phyloP scores from a whole-genome alignment of 2,329 filamentous ascomycete species.

The Fusarium chlamydosporum region DNA sequence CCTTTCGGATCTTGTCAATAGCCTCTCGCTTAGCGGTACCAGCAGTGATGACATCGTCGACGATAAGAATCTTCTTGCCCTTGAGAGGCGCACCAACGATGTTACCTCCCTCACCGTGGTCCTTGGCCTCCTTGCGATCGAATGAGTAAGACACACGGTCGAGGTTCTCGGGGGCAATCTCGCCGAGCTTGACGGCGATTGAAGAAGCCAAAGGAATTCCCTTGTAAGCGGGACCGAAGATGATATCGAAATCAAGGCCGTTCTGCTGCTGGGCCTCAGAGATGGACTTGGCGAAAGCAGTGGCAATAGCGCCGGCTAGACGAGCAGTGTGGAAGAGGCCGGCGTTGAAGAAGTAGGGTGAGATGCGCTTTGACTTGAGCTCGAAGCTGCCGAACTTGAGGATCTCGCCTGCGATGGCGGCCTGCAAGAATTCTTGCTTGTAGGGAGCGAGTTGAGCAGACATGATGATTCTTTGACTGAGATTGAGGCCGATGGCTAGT shows the following conservation, averaged over 20 bases:
- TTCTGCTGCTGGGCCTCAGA: constrained; percentile 61
- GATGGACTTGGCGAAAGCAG: constrained; percentile 82
- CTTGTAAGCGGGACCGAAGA: constrained; percentile 97
- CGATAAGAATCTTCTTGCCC: constrained; percentile 87
- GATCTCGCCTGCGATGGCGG: constrained; percentile 76
- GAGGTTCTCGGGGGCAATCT: constrained; percentile 76
- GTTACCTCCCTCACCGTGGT: constrained; percentile 92
- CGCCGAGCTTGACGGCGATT: constrained; percentile 80
- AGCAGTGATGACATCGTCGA: constrained; percentile 97
- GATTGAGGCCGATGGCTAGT: not conserved
- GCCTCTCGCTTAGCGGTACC: constrained; percentile 95
- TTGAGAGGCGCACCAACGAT: constrained; percentile 90
- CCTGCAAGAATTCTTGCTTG: constrained; percentile 80
- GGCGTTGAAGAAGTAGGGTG: constrained; percentile 98
- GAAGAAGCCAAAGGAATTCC: constrained; percentile 91
- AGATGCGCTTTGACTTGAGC: constrained; percentile 91
- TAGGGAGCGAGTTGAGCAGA: constrained; percentile 67
- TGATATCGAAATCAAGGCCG: constrained; percentile 78
- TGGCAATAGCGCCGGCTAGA: constrained; percentile 81
- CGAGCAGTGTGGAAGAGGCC: constrained; percentile 88
- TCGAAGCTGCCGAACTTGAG: constrained; percentile 88
- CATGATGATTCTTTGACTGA: constrained; percentile 53
- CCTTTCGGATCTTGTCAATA: constrained; percentile 86
- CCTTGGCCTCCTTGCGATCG: constrained; percentile 96
- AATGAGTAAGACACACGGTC: constrained; percentile 85